phyloP scores from a whole-genome alignment of 805 yeast genomes.

The Yarrowia bubula region DNA sequence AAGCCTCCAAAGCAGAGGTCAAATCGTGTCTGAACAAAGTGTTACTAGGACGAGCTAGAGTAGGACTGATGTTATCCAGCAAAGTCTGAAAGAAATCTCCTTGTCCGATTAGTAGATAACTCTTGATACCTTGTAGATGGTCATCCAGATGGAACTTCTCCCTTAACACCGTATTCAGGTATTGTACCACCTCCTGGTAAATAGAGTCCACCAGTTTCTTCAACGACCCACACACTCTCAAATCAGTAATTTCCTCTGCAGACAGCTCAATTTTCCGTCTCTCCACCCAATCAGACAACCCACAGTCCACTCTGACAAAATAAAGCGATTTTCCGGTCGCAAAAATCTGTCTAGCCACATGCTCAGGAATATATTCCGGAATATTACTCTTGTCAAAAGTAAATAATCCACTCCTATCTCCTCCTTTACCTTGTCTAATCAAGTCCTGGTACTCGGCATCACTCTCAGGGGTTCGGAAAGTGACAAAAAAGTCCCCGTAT shows the following conservation, averaged over 20 bases:
- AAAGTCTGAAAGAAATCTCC: conserved; percentile 81
- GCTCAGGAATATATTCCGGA: conserved; percentile 42
- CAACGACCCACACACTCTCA: conserved; percentile 30
- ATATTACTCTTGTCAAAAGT: conserved; percentile 35
- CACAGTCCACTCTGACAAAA: conserved; percentile 63
- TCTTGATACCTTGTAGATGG: conserved; percentile 63
- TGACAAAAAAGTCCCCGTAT: conserved; percentile 62
- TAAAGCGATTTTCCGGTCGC: conserved; percentile 68
- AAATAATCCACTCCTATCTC: conserved; percentile 32
- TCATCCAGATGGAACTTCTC: conserved; percentile 49
- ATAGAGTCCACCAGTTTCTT: conserved; percentile 40
- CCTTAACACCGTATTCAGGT: conserved; percentile 51
- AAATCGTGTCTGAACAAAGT: conserved; percentile 63
- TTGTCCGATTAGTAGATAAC: conserved; percentile 64
- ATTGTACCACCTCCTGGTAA: conserved; percentile 52
- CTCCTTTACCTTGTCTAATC: conserved; percentile 23
- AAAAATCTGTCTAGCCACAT: conserved; percentile 36
- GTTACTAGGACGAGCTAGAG: conserved; percentile 62
- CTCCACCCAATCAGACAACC: conserved; percentile 62
- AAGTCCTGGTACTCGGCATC: conserved; percentile 28
- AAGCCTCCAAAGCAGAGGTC: conserved; percentile 60
- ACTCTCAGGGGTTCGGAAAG: not conserved
- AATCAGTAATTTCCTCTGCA: conserved; percentile 24
- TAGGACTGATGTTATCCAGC: conserved; percentile 51
- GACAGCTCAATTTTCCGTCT: conserved; percentile 29